Conservation (phyloP, 306 rosid genomes). For the Arachis stenosperma region DNA sequence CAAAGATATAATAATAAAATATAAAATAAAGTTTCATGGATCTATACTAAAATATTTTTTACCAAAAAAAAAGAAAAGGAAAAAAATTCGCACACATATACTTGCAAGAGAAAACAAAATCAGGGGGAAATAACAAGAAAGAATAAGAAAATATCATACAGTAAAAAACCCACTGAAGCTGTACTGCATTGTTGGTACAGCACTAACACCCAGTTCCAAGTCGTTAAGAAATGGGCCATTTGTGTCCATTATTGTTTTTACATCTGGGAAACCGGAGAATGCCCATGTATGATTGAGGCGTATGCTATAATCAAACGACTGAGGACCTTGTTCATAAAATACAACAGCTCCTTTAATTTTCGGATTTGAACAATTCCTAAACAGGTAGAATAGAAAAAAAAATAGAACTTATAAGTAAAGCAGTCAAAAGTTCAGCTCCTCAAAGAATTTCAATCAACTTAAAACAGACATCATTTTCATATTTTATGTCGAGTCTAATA, state of each 20-base stretch:
- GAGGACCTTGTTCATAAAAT: slow-evolving; percentile 89
- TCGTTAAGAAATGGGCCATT: slow-evolving; percentile 92
- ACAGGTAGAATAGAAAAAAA: slow-evolving; percentile 43
- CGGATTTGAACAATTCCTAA: slow-evolving; percentile 83
- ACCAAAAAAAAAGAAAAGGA: not conserved
- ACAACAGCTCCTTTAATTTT: slow-evolving; percentile 90
- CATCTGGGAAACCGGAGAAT: slow-evolving; percentile 95
- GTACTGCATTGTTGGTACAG: slow-evolving; percentile 90
- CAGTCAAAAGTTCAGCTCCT: slow-evolving; percentile 20
- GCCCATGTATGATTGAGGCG: slow-evolving; percentile 99
- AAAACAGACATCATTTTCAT: slow-evolving; percentile 1
- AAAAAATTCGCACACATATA: not conserved
- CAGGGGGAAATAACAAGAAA: slow-evolving; percentile 3
- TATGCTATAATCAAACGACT: slow-evolving; percentile 83
- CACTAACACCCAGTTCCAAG: slow-evolving; percentile 76
- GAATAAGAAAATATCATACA: slow-evolving; percentile 53
- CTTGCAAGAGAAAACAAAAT: slow-evolving; percentile 9
- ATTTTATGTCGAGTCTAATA: slow-evolving; percentile 13
- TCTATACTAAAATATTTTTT: not conserved
- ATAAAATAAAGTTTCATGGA: not conserved
- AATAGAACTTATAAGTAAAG: slow-evolving; percentile 36
- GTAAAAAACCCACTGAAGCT: slow-evolving; percentile 94
- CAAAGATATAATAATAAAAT: not conserved
- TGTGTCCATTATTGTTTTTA: slow-evolving; percentile 88
- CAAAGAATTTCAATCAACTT: slow-evolving; percentile 20